Evolutionary conservation across 768 basidiomycete genomes (phyloP).

Genomic region (Tulasnella calospora): DNA sequence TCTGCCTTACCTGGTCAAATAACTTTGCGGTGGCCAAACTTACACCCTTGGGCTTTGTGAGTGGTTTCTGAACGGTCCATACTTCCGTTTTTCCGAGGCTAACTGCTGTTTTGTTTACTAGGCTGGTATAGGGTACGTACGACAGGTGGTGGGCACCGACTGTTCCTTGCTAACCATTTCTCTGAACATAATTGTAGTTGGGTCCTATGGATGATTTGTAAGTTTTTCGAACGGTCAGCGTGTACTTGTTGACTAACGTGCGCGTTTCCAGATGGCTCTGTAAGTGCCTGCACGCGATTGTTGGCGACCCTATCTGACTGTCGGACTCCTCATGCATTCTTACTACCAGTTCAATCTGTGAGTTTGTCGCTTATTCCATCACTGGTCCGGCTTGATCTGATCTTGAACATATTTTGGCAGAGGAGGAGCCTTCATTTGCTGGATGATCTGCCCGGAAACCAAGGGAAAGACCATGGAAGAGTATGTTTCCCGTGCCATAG

Average conservation of each 20-base stretch:
- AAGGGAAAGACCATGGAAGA: conserved; percentile 23
- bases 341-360: conserved; percentile 19
- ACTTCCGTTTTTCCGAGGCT: neutral
- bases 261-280: neutral
- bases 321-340: neutral
- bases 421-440: conserved; percentile 15
- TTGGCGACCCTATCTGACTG: neutral
- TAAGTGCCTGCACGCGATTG: neutral
- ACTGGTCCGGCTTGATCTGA: neutral
- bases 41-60: conserved; percentile 24
- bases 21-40: conserved; percentile 24
- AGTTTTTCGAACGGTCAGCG: neutral
- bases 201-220: conserved; percentile 23
- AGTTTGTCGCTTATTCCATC: neutral
- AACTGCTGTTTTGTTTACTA: neutral
- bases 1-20: conserved; percentile 17
- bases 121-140: conserved; percentile 19
- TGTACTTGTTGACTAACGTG: neutral
- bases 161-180: neutral
- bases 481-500: neutral
- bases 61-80: neutral
- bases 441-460: conserved; percentile 23
- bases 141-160: neutral
- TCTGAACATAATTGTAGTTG: neutral
- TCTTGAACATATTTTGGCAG: neutral